These are phyloP conservation scores for Blastomyces percursus DNA, from an alignment of 2,329 filamentous ascomycete species.

Conservation along the genomic window DNA sequence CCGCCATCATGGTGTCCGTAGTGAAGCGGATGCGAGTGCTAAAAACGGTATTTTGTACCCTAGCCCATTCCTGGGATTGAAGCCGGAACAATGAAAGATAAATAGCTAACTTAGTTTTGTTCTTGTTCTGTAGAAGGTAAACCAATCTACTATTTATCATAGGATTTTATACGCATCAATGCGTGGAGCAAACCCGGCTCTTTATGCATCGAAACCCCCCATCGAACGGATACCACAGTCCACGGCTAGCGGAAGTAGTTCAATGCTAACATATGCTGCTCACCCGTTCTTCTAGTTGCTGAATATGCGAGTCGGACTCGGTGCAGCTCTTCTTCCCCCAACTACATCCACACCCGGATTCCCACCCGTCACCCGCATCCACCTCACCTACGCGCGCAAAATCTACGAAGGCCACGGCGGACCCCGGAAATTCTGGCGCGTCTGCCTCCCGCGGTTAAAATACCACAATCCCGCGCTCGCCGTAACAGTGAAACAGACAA, in stretches of 20 bases:
- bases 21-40: conserved; percentile 62
- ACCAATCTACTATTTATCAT: conserved; percentile 6
- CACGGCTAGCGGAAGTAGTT: neutral
- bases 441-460: conserved; percentile 75
- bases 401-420: conserved; percentile 31
- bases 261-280: conserved; percentile 1
- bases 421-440: conserved; percentile 75
- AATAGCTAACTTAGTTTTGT: neutral
- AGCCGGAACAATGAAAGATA: neutral
- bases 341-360: conserved; percentile 23
- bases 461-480: conserved; percentile 81
- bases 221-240: neutral
- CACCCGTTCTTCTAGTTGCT: conserved; percentile 10
- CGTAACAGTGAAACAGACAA: conserved; percentile 67
- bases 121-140: conserved; percentile 22
- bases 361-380: conserved; percentile 32
- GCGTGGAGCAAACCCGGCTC: neutral
- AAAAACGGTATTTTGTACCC: conserved; percentile 49
- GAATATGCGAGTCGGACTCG: conserved; percentile 63
- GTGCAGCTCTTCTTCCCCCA: conserved; percentile 64
- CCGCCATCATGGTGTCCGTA: conserved; percentile 36
- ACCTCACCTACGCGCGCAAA: conserved; percentile 35
- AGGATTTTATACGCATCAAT: neutral
- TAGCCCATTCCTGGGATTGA: conserved; percentile 8
- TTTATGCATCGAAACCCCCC: neutral